Percentiles rank a stretch among this genome's conserved stretches.
phyloP scores from a whole-genome alignment of 2,329 filamentous ascomycete genomes.

The Paraphaeosphaeria sporulosa region DNA sequence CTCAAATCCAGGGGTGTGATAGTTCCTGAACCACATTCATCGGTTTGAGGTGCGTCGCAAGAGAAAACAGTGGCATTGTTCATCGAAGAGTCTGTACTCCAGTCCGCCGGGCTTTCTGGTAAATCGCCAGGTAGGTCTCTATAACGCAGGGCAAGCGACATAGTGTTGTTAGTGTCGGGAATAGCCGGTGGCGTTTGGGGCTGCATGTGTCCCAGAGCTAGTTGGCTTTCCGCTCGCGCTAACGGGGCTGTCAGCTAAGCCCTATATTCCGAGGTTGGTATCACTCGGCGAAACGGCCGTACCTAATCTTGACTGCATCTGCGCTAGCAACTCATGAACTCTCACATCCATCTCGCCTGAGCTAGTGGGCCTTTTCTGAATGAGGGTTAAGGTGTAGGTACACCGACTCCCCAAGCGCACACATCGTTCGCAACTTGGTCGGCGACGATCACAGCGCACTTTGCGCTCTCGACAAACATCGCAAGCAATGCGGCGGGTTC shows the following conservation, averaged over 20 bases:
- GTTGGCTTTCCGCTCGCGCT: neutral
- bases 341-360: neutral
- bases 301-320: slow-evolving; percentile 1
- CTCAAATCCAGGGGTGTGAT: too few relatives aligned
- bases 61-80: too few relatives aligned
- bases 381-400: neutral
- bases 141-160: neutral
- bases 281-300: neutral
- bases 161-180: neutral
- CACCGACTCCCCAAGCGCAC: neutral
- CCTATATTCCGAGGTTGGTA: neutral
- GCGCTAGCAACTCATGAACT: neutral
- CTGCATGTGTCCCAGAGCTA: neutral
- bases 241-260: neutral
- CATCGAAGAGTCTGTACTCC: too few relatives aligned
- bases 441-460: neutral
- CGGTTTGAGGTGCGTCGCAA: too few relatives aligned
- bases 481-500: neutral
- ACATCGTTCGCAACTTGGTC: neutral
- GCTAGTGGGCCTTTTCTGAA: neutral
- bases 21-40: too few relatives aligned
- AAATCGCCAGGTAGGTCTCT: too few relatives aligned
- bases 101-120: too few relatives aligned
- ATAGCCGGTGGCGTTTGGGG: too few relatives aligned
- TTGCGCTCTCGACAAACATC: slow-evolving; percentile 1